A percentile compares a stretch with the other conserved stretches of the same genome.
phyloP scores from a whole-genome alignment of 495 filamentous ascomycete genomes.

The Hyphodiscus hymeniophilus region DNA sequence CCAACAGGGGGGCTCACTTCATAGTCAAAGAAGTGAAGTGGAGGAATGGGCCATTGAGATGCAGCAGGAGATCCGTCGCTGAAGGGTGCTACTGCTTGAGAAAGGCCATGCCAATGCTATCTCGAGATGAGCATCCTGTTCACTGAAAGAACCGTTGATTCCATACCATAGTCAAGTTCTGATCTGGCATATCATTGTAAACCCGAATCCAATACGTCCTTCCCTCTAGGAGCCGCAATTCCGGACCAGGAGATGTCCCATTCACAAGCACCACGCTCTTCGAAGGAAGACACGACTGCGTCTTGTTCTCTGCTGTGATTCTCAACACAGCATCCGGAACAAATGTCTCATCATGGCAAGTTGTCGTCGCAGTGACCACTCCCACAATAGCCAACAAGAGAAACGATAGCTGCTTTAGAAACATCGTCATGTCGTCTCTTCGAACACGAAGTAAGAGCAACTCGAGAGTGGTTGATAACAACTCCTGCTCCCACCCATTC shows the following conservation, averaged over 20 bases:
- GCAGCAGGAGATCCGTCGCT: constrained; percentile 45
- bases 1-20: constrained; percentile 40
- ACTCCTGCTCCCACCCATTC: too few species aligned
- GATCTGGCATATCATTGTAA: constrained; percentile 46
- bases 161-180: constrained; percentile 46
- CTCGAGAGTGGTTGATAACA: too few species aligned
- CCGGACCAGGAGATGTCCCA: constrained; percentile 44
- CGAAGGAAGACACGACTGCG: constrained; percentile 32
- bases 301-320: constrained; percentile 30
- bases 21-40: constrained; percentile 53
- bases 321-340: constrained; percentile 42
- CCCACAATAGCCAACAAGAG: neutral
- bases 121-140: neutral
- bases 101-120: constrained; percentile 54
- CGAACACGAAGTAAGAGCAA: too few species aligned
- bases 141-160: neutral
- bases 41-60: constrained; percentile 51
- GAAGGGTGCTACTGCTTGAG: constrained; percentile 46
- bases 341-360: constrained; percentile 32
- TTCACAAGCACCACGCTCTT: constrained; percentile 42
- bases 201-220: constrained; percentile 48
- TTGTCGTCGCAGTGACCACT: neutral
- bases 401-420: neutral
- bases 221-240: constrained; percentile 37
- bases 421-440: neutral